Evolutionary conservation across 2,329 filamentous ascomycete genomes (phyloP).

Genomic region (Mycosphaerella arachidis): DNA sequence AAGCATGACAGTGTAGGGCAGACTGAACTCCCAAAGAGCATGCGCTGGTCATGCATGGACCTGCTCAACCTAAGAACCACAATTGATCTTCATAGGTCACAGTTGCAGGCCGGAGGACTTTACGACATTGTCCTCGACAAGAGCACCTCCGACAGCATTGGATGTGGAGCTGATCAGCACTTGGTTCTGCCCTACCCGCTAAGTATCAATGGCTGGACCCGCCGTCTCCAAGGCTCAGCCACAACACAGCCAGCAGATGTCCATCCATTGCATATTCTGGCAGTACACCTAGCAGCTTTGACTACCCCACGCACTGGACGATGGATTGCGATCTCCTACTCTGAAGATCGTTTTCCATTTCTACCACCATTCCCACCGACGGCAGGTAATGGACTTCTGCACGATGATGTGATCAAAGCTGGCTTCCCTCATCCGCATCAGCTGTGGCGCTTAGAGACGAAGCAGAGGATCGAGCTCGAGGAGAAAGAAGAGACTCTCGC

Average conservation of each 20-base stretch:
- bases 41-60: slow-evolving; percentile 21
- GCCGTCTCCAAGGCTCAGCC: slow-evolving; percentile 12
- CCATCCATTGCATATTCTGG: slow-evolving; percentile 38
- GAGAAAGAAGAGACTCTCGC: slow-evolving; percentile 26
- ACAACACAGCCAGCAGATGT: slow-evolving; percentile 22
- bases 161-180: slow-evolving; percentile 15
- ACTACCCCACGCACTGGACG: slow-evolving; percentile 32
- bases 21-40: slow-evolving; percentile 6
- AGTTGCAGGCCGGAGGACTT: slow-evolving; percentile 7
- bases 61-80: slow-evolving; percentile 18
- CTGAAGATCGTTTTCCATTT: slow-evolving; percentile 38
- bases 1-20: slow-evolving; percentile 19
- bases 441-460: slow-evolving; percentile 36
- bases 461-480: slow-evolving; percentile 27
- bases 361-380: slow-evolving; percentile 21
- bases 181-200: slow-evolving; percentile 21
- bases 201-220: slow-evolving; percentile 21
- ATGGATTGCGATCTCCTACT: slow-evolving; percentile 41
- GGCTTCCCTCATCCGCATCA: slow-evolving; percentile 36
- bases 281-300: slow-evolving; percentile 38
- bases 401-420: slow-evolving; percentile 24
- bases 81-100: slow-evolving; percentile 9
- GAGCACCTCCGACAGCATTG: slow-evolving; percentile 22
- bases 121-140: slow-evolving; percentile 23
- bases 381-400: slow-evolving; percentile 23